phyloP scores from a whole-genome alignment of 2,329 filamentous ascomycete genomes.

The Aspergillus sp. region DNA sequence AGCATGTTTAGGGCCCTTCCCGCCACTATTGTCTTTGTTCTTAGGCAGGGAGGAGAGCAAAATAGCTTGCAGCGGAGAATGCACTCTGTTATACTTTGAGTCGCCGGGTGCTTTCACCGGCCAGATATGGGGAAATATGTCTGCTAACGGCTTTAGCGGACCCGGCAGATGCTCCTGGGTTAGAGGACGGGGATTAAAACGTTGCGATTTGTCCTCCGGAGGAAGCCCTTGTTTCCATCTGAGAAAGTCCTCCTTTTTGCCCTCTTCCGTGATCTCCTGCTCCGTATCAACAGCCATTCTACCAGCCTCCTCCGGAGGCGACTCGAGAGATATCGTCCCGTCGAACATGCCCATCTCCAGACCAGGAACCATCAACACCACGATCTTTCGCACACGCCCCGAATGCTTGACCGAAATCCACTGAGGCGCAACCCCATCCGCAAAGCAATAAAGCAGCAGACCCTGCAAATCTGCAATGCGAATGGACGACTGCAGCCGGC shows the following conservation, averaged over 20 bases:
- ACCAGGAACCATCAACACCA: conserved; percentile 85
- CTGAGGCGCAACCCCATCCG: conserved; percentile 54
- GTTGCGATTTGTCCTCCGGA: conserved; percentile 21
- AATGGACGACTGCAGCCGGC: conserved; percentile 48
- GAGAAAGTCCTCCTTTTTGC: conserved; percentile 24
- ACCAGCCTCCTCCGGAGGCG: conserved; percentile 9
- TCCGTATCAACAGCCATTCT: conserved; percentile 1
- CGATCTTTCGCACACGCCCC: conserved; percentile 59
- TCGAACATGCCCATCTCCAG: conserved; percentile 86
- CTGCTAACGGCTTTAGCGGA: conserved; percentile 58
- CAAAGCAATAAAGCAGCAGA: conserved; percentile 52
- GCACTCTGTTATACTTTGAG: conserved; percentile 67
- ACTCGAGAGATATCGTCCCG: conserved; percentile 41
- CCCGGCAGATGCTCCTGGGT: conserved; percentile 31
- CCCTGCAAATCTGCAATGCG: conserved; percentile 52
- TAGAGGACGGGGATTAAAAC: conserved; percentile 28
- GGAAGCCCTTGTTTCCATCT: conserved; percentile 35
- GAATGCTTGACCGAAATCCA: conserved; percentile 55
- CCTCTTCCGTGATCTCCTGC: neutral
- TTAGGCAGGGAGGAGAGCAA: conserved; percentile 66
- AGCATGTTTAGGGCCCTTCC: conserved; percentile 51
- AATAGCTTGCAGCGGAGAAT: conserved; percentile 81
- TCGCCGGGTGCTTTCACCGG: conserved; percentile 82
- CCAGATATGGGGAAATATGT: conserved; percentile 84
- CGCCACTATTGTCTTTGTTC: conserved; percentile 56